Percentiles rank a stretch among this genome's conserved stretches.
These are phyloP conservation scores for Aspergillus pseudoterreus DNA, from an alignment of 2,329 filamentous ascomycete species.

Conservation along the genomic window DNA sequence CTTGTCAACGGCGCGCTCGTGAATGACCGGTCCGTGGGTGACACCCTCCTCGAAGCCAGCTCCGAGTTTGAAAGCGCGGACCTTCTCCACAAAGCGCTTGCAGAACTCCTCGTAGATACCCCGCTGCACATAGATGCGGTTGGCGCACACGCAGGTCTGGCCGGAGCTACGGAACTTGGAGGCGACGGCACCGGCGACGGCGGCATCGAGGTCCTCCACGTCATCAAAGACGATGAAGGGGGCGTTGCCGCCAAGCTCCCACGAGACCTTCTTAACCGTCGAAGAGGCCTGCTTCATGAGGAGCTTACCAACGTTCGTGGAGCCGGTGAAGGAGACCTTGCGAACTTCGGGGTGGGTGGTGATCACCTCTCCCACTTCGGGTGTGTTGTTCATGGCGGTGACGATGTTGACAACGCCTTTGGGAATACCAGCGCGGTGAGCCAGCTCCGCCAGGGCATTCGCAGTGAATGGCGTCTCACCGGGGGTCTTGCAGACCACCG, in stretches of 20 bases:
- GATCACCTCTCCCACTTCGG: slow-evolving; percentile 70
- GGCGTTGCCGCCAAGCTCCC: slow-evolving; percentile 91
- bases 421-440: slow-evolving; percentile 81
- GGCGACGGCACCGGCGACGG: slow-evolving; percentile 75
- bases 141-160: slow-evolving; percentile 89
- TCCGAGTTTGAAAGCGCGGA: slow-evolving; percentile 48
- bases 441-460: slow-evolving; percentile 81
- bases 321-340: slow-evolving; percentile 92
- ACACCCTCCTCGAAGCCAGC: slow-evolving; percentile 44
- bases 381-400: slow-evolving; percentile 74
- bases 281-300: slow-evolving; percentile 86
- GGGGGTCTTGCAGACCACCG: slow-evolving; percentile 86
- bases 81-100: slow-evolving; percentile 51
- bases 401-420: slow-evolving; percentile 88
- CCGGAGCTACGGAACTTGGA: slow-evolving; percentile 93
- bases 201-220: slow-evolving; percentile 73
- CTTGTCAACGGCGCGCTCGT: slow-evolving; percentile 75
- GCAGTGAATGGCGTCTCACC: slow-evolving; percentile 90
- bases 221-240: slow-evolving; percentile 98
- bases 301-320: slow-evolving; percentile 62
- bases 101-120: slow-evolving; percentile 54
- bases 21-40: slow-evolving; percentile 57
- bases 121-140: slow-evolving; percentile 52
- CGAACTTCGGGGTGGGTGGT: slow-evolving; percentile 73
- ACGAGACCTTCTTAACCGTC: slow-evolving; percentile 80